Evolutionary conservation across 495 filamentous ascomycete genomes (phyloP).

Genomic region (Xylaria bambusicola): DNA sequence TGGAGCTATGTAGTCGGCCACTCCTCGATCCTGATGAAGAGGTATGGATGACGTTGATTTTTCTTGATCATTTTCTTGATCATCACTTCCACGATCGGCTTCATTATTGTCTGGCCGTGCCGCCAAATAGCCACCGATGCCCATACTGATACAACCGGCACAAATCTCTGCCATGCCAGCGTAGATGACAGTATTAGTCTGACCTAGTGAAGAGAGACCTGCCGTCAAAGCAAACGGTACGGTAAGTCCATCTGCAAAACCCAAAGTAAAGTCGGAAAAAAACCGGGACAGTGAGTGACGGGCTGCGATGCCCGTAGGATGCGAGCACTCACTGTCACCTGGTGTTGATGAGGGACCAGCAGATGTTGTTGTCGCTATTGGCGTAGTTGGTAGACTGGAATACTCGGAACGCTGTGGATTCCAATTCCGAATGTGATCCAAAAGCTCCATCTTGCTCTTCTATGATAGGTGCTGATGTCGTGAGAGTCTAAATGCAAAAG

Average conservation of each 20-base stretch:
- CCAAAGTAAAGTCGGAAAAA: conserved; percentile 49
- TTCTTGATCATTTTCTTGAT: conserved; percentile 3
- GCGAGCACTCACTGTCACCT: neutral
- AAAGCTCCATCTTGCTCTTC: neutral
- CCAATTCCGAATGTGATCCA: conserved; percentile 9
- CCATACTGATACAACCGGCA: conserved; percentile 70
- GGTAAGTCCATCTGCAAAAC: conserved; percentile 65
- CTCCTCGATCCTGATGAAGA: conserved; percentile 18
- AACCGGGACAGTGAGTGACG: conserved; percentile 28
- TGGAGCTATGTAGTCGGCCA: conserved; percentile 33
- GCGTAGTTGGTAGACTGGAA: conserved; percentile 19
- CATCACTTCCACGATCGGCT: neutral
- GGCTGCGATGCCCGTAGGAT: neutral
- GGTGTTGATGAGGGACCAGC: neutral
- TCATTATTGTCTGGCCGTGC: conserved; percentile 39
- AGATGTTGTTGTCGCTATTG: neutral
- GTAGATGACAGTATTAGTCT: conserved; percentile 65
- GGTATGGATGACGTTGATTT: neutral
- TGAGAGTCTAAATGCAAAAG: too few relatives aligned
- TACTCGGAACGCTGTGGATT: conserved; percentile 17
- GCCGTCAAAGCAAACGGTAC: conserved; percentile 68
- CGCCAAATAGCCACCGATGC: conserved; percentile 68
- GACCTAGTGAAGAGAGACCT: conserved; percentile 61
- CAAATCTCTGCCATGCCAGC: conserved; percentile 70
- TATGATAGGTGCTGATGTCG: neutral